These are phyloP conservation scores for Guillardia theta DNA, from an alignment of 78 protist genomes.

Conservation along the genomic window DNA sequence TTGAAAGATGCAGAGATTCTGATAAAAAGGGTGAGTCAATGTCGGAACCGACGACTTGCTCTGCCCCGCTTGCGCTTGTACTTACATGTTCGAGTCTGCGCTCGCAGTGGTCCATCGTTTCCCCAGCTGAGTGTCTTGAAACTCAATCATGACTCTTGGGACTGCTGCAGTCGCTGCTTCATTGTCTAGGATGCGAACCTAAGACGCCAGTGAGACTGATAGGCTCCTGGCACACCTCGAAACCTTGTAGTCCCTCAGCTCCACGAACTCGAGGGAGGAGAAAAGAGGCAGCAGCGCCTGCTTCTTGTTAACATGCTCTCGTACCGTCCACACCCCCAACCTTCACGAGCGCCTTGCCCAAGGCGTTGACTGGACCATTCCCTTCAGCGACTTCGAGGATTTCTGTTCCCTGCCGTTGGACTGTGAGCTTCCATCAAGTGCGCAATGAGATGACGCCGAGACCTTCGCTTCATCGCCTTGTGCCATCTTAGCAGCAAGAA, in stretches of 20 bases:
- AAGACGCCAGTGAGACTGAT: background rate
- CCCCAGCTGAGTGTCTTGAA: background rate
- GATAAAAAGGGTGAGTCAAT: too few relatives aligned
- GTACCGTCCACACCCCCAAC: too few relatives aligned
- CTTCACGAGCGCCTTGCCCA: background rate
- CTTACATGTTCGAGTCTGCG: background rate
- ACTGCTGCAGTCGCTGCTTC: background rate
- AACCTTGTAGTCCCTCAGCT: background rate
- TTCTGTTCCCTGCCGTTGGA: too few relatives aligned
- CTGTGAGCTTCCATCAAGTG: too few relatives aligned
- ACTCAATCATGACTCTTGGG: background rate
- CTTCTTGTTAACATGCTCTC: too few relatives aligned
- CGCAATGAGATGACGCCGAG: too few relatives aligned
- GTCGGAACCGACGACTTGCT: background rate
- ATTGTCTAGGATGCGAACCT: constrained; percentile 16
- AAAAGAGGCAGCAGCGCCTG: background rate
- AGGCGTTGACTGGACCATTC: background rate
- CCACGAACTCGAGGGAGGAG: background rate
- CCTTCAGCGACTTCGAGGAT: background rate
- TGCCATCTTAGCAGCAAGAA: too few relatives aligned
- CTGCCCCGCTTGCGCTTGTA: background rate
- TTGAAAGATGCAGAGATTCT: background rate
- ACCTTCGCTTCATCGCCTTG: too few relatives aligned
- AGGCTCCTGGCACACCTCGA: background rate
- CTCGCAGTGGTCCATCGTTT: background rate